Percentiles rank a stretch among this genome's conserved stretches.
Conservation (phyloP, 148 eudicot genomes). For the Camellia granthamiana region DNA sequence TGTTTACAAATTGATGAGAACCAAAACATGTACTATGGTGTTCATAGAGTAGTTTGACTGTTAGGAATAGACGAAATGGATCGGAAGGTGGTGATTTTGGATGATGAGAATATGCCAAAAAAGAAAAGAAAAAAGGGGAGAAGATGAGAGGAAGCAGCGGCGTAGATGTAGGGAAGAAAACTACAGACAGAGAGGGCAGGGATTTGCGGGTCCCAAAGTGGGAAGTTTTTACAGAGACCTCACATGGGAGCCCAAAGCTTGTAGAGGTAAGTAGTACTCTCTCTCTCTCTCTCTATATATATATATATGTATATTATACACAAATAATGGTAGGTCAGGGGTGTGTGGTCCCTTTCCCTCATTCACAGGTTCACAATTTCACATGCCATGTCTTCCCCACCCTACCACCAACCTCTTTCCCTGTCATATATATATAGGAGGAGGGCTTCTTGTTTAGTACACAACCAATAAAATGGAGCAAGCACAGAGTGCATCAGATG, state of each 20-base stretch:
- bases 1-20: too few relatives aligned
- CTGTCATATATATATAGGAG: neutral
- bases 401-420: neutral
- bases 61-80: neutral
- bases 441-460: neutral
- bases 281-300: neutral
- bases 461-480: neutral
- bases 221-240: neutral
- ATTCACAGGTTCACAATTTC: conserved; percentile 1
- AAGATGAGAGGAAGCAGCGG: conserved; percentile 9
- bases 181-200: neutral
- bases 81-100: neutral
- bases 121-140: neutral
- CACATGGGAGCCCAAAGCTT: neutral
- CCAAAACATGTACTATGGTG: too few relatives aligned
- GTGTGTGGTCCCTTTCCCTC: conserved; percentile 1
- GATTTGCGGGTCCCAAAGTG: conserved; percentile 1
- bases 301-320: neutral
- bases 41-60: too few relatives aligned
- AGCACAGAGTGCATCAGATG: neutral
- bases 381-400: neutral
- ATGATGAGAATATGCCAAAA: neutral
- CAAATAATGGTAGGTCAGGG: neutral
- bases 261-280: neutral
- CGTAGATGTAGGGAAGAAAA: conserved; percentile 17